Evolutionary conservation across 2,329 filamentous ascomycete species (phyloP), one percentile per base, ranked within the genome.

Genomic region (Amauroascus verrucosus): DNA sequence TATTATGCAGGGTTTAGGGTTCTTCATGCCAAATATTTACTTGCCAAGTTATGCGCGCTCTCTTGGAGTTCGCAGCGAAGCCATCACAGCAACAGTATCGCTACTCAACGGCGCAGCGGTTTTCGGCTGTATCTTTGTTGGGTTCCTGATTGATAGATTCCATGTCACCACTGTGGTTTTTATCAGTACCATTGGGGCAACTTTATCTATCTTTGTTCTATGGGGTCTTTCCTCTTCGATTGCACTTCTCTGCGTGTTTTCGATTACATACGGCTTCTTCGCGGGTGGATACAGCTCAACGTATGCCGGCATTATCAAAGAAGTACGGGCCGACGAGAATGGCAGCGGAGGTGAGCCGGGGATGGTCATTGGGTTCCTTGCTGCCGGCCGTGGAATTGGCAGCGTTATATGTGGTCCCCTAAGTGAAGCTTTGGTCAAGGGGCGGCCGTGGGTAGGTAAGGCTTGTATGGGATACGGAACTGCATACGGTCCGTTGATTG

Each of bases 281-380:
- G 72, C 68, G 0, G 70, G 70, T 0, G 70, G 70, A 6, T 45
- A 45, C 16, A 45, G 41, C 24, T 45, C 66, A 1, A 66, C 69
- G 2, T 77, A 73, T 70, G 68, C 72, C 11, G 71, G 71, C 1
- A 72, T 76, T 18, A 69, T 75, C 28, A 67, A 65, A 14, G 68
- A 74, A 33, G 69, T 74, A 2, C 63, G 66, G 48, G 61, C 64
- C 37, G 66, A 64, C 44, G 32, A 45, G 13, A 38, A 20, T 30
- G 50, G 33, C 14, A 56, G 59, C 1, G 57, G 54, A 4, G 65
- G 70, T 0, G 76, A 79, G 41, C 64, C 72, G 2, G 0, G 41
- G 2, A 72, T 78, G 57, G 67, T 77, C 0, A 75, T 78, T 54
- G 71, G 70, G 0, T 67, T 73, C 13, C 64, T 79, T 51, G 70